Evolutionary conservation across 192 early-diverging fungal genomes (phyloP).

Genomic region (Backusella sp.): DNA sequence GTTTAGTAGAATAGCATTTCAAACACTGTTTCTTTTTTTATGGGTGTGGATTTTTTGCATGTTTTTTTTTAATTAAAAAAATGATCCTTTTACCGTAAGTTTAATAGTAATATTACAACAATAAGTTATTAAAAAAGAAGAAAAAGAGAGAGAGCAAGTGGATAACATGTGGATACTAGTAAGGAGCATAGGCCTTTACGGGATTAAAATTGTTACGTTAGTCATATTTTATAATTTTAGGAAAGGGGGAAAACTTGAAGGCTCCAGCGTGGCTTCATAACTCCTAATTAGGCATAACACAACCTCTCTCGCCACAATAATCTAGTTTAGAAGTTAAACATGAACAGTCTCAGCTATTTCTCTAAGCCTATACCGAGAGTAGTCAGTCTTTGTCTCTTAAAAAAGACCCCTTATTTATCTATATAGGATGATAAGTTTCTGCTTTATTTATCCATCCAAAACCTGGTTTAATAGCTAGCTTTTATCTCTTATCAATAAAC

Average conservation of each 20-base stretch:
- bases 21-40: too few relatives aligned
- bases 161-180: not conserved
- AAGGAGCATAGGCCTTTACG: not conserved
- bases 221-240: constrained; percentile 10
- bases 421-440: not conserved
- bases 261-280: not conserved
- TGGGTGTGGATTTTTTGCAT: not conserved
- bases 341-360: not conserved
- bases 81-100: not conserved
- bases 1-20: not conserved
- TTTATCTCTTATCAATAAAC: not conserved
- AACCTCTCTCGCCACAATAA: not conserved
- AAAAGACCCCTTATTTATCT: not conserved
- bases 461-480: not conserved
- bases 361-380: not conserved
- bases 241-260: not conserved
- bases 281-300: not conserved
- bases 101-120: not conserved
- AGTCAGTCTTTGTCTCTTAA: not conserved
- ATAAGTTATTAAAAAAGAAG: not conserved
- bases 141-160: not conserved
- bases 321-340: not conserved
- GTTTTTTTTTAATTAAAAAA: not conserved
- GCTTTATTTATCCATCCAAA: not conserved
- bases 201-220: not conserved